phyloP scores from a whole-genome alignment of 257 asterid species.

The Euphrasia confusa region DNA sequence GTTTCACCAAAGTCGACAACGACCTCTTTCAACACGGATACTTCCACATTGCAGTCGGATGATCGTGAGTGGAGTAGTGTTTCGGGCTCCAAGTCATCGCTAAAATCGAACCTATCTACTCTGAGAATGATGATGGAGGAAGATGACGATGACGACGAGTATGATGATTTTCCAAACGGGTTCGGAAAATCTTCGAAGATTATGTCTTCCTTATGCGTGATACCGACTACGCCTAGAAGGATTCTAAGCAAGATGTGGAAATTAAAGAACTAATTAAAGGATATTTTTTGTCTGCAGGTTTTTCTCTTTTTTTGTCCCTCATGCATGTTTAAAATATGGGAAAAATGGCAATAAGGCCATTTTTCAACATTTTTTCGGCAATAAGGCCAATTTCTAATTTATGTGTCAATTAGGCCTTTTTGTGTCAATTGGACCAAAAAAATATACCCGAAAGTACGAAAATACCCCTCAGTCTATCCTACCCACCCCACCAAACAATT shows the following conservation, averaged over 20 bases:
- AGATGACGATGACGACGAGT: constrained; percentile 37
- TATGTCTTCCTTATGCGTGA: constrained; percentile 32
- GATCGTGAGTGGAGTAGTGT: constrained; percentile 70
- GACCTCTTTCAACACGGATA: constrained; percentile 34
- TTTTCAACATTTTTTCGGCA: too few species aligned
- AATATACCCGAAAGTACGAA: too few species aligned
- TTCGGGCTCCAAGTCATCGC: constrained; percentile 49
- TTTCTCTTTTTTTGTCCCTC: too few species aligned
- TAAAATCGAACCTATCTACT: constrained; percentile 53
- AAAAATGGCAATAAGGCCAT: too few species aligned
- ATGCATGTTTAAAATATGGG: too few species aligned
- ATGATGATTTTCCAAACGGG: constrained; percentile 22
- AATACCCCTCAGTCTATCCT: too few species aligned
- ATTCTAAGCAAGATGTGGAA: constrained; percentile 76
- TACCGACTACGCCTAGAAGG: constrained; percentile 52
- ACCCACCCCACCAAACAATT: too few species aligned
- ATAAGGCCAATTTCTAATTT: too few species aligned
- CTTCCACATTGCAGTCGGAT: constrained; percentile 29
- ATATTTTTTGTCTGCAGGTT: too few species aligned
- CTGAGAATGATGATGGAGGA: constrained; percentile 83
- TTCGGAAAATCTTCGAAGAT: constrained; percentile 28
- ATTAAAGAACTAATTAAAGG: too few species aligned
- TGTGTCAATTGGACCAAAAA: too few species aligned
- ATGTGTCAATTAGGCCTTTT: too few species aligned
- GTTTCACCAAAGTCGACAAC: constrained; percentile 28